These are phyloP conservation scores for Aphanoascus verrucosus DNA, from an alignment of 2,329 filamentous ascomycete genomes.

Conservation along the genomic window DNA sequence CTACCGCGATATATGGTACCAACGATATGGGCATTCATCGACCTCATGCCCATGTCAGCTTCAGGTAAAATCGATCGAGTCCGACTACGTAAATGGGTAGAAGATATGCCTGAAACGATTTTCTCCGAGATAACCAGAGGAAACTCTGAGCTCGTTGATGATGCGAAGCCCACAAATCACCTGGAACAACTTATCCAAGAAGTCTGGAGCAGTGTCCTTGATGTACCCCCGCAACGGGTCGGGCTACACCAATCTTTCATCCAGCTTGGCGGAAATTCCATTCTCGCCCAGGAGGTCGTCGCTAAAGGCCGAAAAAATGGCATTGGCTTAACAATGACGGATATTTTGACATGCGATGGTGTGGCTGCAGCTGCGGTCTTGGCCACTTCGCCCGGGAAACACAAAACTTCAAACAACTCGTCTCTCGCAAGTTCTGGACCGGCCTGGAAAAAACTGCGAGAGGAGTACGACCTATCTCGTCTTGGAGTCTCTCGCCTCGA, in stretches of 20 bases:
- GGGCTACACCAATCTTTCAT: conserved; percentile 13
- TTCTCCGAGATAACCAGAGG: conserved; percentile 8
- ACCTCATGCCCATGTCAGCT: conserved; percentile 26
- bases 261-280: conserved; percentile 13
- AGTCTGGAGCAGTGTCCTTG: conserved; percentile 26
- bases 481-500: conserved; percentile 10
- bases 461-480: conserved; percentile 3
- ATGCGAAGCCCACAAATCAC: background rate
- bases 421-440: background rate
- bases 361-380: conserved; percentile 4
- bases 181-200: conserved; percentile 8
- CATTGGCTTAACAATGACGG: conserved; percentile 19
- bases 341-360: conserved; percentile 22
- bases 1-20: conserved; percentile 27
- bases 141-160: background rate
- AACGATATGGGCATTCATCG: conserved; percentile 29
- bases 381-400: conserved; percentile 1
- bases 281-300: conserved; percentile 22
- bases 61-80: conserved; percentile 34
- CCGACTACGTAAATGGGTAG: conserved; percentile 16
- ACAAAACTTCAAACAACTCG: background rate
- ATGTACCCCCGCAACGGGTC: conserved; percentile 26
- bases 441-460: background rate
- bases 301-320: conserved; percentile 16
- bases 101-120: conserved; percentile 18